These are phyloP conservation scores for Macadamia integrifolia DNA, from an alignment of 164 flowering plant species.

Conservation along the genomic window DNA sequence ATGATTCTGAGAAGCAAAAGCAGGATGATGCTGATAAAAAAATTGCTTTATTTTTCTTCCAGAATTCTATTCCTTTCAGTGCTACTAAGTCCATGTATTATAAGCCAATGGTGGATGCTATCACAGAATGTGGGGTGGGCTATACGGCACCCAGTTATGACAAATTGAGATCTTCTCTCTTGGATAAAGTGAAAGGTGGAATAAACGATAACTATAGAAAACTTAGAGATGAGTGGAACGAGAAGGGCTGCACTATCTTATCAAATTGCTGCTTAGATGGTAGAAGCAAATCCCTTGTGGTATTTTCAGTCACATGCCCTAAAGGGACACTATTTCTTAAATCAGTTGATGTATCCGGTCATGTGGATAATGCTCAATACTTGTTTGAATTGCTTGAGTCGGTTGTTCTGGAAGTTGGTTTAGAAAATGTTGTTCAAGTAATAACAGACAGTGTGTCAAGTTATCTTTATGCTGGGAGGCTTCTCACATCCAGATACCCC, in stretches of 20 bases:
- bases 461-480: slow-evolving; percentile 56
- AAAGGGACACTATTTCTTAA: slow-evolving; percentile 55
- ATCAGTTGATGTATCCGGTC: slow-evolving; percentile 54
- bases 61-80: slow-evolving; percentile 53
- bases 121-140: slow-evolving; percentile 56
- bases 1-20: slow-evolving; percentile 45
- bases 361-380: slow-evolving; percentile 43
- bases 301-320: slow-evolving; percentile 50
- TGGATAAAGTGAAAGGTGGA: slow-evolving; percentile 52
- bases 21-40: slow-evolving; percentile 54
- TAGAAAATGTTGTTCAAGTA: slow-evolving; percentile 67
- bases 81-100: slow-evolving; percentile 62
- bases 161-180: slow-evolving; percentile 39
- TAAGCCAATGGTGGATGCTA: slow-evolving; percentile 61
- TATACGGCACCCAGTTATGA: slow-evolving; percentile 59
- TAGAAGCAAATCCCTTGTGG: slow-evolving; percentile 34
- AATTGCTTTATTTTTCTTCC: slow-evolving; percentile 56
- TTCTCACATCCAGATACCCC: slow-evolving; percentile 50
- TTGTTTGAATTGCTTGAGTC: slow-evolving; percentile 55
- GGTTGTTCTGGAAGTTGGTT: slow-evolving; percentile 56
- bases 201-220: slow-evolving; percentile 35
- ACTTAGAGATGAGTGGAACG: slow-evolving; percentile 50
- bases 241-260: slow-evolving; percentile 61
- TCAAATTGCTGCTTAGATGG: slow-evolving; percentile 55
- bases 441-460: slow-evolving; percentile 49